Base-by-base conservation (phyloP, 2,329 filamentous ascomycete species). In the Geosmithia flava region DNA sequence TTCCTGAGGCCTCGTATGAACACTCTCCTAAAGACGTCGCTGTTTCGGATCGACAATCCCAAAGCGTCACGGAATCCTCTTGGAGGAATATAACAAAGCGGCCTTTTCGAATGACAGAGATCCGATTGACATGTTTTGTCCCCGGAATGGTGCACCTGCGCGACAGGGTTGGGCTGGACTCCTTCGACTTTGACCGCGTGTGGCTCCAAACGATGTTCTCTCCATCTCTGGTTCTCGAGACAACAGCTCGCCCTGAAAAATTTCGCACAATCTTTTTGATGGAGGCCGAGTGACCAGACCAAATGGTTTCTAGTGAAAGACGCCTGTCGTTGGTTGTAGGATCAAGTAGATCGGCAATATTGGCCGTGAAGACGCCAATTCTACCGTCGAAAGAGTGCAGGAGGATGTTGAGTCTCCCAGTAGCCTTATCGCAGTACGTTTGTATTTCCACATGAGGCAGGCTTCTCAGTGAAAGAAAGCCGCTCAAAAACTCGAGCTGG, bases 201-300 rank as follows among this genome's bases (percentile, higher is more conserved):
- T 94, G 86, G 52, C 77, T 80, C 90, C 90, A 96, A 3, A 96
- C 76, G 53, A 91, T 81, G 49, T 82, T 83, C 61, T 95, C 87
- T 51, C 87, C 85, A 42, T 81, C 73, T 50, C 80, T 74, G 0
- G 90, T 95, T 47, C 87, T 76, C 7, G 90, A 95, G 30, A 95
- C 80, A 42, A 95, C 71, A 4, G 87, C 84, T 53, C 80, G 76
- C 8, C 89, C 90, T 56, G 82, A 86, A 42, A 85, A 85, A 57
- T 90, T 94, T 51, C 89, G 83, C 44, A 94, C 83, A 51, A 95
- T 86, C 60, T 94, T 95, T 58, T 85, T 83, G 52, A 96, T 80
- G 0, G 87, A 74, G 16, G 76, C 76, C 16, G 84, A 85, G 67
- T 96, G 90, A 1, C 91, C 90, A 2, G 87, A 87, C 87, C 89